Base-by-base conservation (phyloP, 495 filamentous ascomycete genomes). In the Xylaria sp. region DNA sequence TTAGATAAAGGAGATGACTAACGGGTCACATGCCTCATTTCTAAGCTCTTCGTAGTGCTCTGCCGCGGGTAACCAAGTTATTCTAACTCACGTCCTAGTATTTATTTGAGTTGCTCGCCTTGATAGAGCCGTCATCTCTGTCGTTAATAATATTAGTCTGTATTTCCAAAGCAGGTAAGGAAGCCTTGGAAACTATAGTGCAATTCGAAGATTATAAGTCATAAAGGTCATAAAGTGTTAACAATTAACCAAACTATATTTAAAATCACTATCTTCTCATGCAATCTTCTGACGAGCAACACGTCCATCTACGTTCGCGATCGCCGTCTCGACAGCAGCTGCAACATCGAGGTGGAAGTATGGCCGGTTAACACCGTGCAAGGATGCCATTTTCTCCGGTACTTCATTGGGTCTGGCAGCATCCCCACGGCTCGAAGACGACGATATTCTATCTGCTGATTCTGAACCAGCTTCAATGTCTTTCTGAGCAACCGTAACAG, bases 241-340 rank as follows among this genome's bases (percentile, higher is more conserved):
- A 43, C 37, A 7, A 43, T 59, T 7, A 59, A 21, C 8, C 21
- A 59, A 21, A 37, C 33, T 59, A 21, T 7, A 15, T 43, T 0
- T 29, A 6, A 14, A 62, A 29, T 17, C 33, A 48, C 26, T 26
- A 46, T 48, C 64, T 40, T 26, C 52, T 43, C 17, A 67, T 26
- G 64, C 48, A 19, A 67, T 24, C 21, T 67, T 67, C 35, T 55
- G 46, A 17, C 21, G 31, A 19, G 43, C 48, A 43, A 43, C 19
- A 26, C 15, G 9, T 0, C 67, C 73, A 81, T 90, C 83, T 12
- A 86, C 83, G 74, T 92, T 95, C 68, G 86, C 86, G 72, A 96
- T 83, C 29, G 92, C 93, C 73, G 90, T 92, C 79, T 95, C 89
- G 71, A 98, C 78, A 35, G 96, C 96, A 76, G 91, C 92, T n/a